Conservation (phyloP, 441 rosid species). For the Corymbia calophylla region DNA sequence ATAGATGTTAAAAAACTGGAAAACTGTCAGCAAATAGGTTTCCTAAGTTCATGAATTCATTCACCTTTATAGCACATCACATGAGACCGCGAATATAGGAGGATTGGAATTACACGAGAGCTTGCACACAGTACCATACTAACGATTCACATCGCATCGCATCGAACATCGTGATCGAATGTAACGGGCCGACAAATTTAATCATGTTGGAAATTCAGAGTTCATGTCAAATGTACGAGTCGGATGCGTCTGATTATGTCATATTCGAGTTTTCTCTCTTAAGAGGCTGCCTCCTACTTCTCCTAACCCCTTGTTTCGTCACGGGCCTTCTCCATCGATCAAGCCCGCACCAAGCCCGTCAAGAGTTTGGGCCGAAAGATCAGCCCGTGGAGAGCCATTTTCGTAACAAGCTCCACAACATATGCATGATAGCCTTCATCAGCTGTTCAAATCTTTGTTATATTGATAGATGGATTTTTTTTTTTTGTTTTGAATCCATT, state of each 20-base stretch:
- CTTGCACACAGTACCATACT: rapidly evolving
- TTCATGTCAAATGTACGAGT: rapidly evolving
- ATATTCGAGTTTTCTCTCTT: neutral
- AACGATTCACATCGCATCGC: rapidly evolving
- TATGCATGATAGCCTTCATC: rapidly evolving
- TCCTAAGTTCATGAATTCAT: too few species aligned
- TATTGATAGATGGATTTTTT: neutral
- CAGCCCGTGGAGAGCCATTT: neutral
- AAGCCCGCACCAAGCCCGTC: neutral
- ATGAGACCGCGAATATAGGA: neutral
- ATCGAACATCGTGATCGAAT: rapidly evolving
- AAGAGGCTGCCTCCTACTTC: too few species aligned
- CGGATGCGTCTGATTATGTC: rapidly evolving
- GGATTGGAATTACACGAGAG: rapidly evolving
- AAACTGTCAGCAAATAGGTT: neutral
- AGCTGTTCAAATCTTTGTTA: neutral
- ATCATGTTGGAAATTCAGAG: rapidly evolving
- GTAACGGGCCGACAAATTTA: neutral
- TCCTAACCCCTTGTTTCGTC: too few species aligned
- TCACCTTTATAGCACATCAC: neutral
- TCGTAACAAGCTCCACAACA: neutral
- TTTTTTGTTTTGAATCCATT: neutral
- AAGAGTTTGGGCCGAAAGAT: neutral
- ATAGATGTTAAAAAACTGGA: neutral
- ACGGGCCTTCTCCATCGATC: neutral